Percentiles rank a stretch among this genome's conserved stretches.
Evolutionary conservation across 176 grass and related monocot genomes (phyloP).

Genomic region (Eragrostis nindensis): DNA sequence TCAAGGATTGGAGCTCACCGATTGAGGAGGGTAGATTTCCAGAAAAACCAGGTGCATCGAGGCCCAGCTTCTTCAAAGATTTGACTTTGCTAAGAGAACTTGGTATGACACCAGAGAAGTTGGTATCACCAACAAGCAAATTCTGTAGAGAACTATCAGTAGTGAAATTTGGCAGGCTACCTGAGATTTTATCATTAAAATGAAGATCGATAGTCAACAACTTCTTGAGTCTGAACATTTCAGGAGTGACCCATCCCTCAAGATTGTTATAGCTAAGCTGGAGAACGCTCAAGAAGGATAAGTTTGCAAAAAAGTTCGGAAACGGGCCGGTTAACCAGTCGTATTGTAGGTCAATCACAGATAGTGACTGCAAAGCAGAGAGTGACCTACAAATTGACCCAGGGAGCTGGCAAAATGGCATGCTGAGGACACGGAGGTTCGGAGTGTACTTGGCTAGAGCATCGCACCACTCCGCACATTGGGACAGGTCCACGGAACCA

Average conservation of each 20-base stretch:
- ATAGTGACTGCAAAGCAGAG: conserved; percentile 4
- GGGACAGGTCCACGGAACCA: conserved; percentile 45
- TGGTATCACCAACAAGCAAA: conserved; percentile 32
- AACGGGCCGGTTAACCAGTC: conserved; percentile 37
- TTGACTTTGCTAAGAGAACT: conserved; percentile 35
- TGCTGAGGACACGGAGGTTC: conserved; percentile 33
- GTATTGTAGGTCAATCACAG: conserved; percentile 29
- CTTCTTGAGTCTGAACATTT: conserved; percentile 37
- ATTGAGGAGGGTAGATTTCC: background rate
- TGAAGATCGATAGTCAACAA: conserved; percentile 29
- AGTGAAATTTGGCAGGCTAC: conserved; percentile 31
- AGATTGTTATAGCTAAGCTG: conserved; percentile 25
- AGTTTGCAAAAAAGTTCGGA: conserved; percentile 40
- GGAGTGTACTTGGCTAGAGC: conserved; percentile 28
- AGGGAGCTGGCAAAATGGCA: conserved; percentile 8
- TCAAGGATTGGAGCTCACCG: background rate
- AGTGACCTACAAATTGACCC: conserved; percentile 34
- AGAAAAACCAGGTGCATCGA: background rate
- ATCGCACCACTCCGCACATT: conserved; percentile 8
- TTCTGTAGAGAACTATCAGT: conserved; percentile 20
- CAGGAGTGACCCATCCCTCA: conserved; percentile 10
- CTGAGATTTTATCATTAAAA: conserved; percentile 30
- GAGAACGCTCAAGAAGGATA: conserved; percentile 43
- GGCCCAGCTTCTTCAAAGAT: conserved; percentile 23
- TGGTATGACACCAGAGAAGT: conserved; percentile 41